Percentiles rank a stretch among this genome's conserved stretches.
Evolutionary conservation across 2,329 filamentous ascomycete genomes (phyloP).

Genomic region (Pestalotiopsis sp.): DNA sequence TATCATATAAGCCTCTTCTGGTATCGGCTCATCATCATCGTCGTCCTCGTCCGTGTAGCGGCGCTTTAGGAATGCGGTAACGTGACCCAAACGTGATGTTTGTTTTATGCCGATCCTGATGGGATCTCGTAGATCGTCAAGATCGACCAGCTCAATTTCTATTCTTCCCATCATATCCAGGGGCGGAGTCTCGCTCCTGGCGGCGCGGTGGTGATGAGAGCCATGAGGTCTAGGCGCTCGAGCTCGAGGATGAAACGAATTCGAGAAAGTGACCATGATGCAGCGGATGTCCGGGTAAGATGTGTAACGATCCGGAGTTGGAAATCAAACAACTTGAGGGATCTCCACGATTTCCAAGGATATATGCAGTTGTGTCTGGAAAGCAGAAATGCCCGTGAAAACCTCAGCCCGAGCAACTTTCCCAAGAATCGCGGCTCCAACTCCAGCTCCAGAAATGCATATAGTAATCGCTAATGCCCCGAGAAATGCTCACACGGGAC

Average conservation of each 20-base stretch:
- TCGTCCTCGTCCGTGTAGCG: neutral
- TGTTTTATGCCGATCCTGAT: conserved; percentile 21
- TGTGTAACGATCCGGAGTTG: neutral
- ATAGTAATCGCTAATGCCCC: neutral
- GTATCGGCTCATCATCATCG: conserved; percentile 6
- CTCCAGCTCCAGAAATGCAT: neutral
- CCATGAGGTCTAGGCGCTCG: neutral
- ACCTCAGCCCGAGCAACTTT: neutral
- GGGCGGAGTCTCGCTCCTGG: neutral
- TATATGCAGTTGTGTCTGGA: too few species aligned
- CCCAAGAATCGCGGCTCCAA: too few species aligned
- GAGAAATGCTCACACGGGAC: neutral
- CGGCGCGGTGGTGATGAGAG: neutral
- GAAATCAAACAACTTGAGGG: too few species aligned
- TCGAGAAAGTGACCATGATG: conserved; percentile 1
- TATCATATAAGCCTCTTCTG: conserved; percentile 19
- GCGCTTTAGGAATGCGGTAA: conserved; percentile 16
- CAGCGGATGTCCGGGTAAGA: neutral
- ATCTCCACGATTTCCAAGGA: too few species aligned
- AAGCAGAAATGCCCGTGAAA: neutral
- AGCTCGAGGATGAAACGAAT: neutral
- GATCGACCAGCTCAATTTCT: conserved; percentile 25
- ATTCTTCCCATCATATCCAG: conserved; percentile 9
- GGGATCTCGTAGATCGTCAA: conserved; percentile 22
- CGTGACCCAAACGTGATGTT: conserved; percentile 18